A percentile compares a stretch with the other conserved stretches of the same genome.
Conservation (phyloP, 257 asterid species). For the Ajuga chamaepitys region DNA sequence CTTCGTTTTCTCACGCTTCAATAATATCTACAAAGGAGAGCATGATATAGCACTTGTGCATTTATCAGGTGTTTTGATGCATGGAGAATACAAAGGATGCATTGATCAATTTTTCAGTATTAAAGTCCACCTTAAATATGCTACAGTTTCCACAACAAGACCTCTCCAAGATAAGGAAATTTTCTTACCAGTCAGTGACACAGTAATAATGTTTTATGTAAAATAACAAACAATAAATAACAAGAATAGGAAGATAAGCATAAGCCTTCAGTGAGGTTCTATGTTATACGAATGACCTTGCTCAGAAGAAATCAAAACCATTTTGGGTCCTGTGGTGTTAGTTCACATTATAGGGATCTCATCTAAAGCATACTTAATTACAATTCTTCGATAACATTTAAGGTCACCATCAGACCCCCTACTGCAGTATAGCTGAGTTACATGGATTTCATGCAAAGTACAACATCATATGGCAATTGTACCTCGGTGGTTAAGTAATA, state of each 20-base stretch:
- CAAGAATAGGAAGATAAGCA: neutral
- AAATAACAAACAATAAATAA: neutral
- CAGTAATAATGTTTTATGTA: neutral
- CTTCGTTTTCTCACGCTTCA: conserved; percentile 90
- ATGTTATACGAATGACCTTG: neutral
- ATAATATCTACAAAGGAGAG: conserved; percentile 47
- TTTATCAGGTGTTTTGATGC: neutral
- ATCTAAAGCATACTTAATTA: too few species aligned
- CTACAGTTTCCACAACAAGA: neutral
- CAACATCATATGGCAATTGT: too few species aligned
- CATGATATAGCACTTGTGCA: neutral
- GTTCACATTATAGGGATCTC: too few species aligned
- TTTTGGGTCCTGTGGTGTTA: too few species aligned
- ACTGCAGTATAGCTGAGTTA: too few species aligned
- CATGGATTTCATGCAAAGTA: too few species aligned
- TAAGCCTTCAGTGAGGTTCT: neutral
- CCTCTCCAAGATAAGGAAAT: neutral
- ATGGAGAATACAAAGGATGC: neutral
- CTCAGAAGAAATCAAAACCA: too few species aligned
- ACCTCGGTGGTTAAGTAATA: too few species aligned
- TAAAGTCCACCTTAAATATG: neutral
- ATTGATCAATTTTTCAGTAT: neutral
- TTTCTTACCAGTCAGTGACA: neutral
- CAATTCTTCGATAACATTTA: too few species aligned
- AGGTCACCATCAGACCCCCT: too few species aligned